Base-by-base conservation (phyloP, 139 green algal species). In the Astrephomene gubernaculifera region DNA sequence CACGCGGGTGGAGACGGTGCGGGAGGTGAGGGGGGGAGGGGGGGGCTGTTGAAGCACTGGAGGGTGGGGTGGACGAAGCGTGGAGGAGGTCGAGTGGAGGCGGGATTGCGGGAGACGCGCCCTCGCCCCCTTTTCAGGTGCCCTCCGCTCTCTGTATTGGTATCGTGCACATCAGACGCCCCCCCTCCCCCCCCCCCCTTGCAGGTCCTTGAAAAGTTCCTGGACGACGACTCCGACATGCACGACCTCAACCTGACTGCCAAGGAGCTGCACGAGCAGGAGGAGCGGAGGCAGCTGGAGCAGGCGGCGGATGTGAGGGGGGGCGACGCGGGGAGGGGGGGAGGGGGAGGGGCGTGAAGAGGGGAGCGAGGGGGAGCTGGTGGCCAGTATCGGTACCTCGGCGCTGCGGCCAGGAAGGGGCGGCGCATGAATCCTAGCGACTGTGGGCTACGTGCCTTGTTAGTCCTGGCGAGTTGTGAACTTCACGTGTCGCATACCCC, bases 201-300 rank as follows among this genome's bases (percentile, higher is more conserved):
- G 1, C 43, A 93, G 87, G 86, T 94, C 41, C 87, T 95, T 22
- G 92, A 94, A 87, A 91, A 91, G 81, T 93, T 94, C 82, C 87
- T 95, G 63, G 90, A 94, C 65, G 91, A 95, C 81, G 91, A 94
- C 79, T 81, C 88, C 21, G 89, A 95, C 87, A 94, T 95, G 89
- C 89, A 91, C 82, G 90, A 90, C 69, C 88, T 94, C 60, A 92
- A 87, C 73, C 78, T 91, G 31, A 91, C 88, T 4, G 91, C 91
- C 29, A 94, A 94, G 71, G 81, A 90, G 71, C 57, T 71, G 45
- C 69, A 81, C 36, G 81, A 90, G 81, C 63, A 79, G 36, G 80
- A 90, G 87, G 75, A 87, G 70, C 81, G 61, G 38, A n/a, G 53
- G 53, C 74, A 70, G 74, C 39, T 63, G 57, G 53, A 54, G 39